These are phyloP conservation scores for Mariannaea elegans DNA, from an alignment of 2,329 filamentous ascomycete species.

Conservation along the genomic window DNA sequence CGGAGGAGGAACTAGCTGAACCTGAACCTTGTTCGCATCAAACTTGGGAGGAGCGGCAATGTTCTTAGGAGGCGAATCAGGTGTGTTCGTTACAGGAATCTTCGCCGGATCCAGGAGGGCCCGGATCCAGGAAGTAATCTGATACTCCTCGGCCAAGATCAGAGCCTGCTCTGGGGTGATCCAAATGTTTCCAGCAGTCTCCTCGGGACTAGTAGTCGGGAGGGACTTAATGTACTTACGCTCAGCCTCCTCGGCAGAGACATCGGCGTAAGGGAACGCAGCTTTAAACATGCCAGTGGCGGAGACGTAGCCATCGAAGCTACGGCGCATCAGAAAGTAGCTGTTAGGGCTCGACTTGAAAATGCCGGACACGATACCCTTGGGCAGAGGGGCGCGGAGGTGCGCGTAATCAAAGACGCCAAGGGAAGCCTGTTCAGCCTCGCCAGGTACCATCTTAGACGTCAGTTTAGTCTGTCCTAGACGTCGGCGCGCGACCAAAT, in stretches of 20 bases:
- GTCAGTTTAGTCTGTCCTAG: constrained; percentile 92
- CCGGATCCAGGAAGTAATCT: constrained; percentile 85
- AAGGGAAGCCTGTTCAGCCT: constrained; percentile 76
- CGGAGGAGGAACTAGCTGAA: constrained; percentile 59
- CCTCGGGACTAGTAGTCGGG: constrained; percentile 82
- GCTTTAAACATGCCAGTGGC: constrained; percentile 95
- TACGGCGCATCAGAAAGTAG: constrained; percentile 96
- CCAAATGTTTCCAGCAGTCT: constrained; percentile 97
- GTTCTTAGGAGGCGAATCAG: constrained; percentile 75
- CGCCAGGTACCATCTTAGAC: constrained; percentile 80
- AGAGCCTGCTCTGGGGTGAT: constrained; percentile 86
- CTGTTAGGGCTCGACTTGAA: constrained; percentile 90
- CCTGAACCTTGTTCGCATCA: constrained; percentile 60
- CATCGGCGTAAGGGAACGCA: constrained; percentile 81
- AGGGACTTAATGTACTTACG: constrained; percentile 87
- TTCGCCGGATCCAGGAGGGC: constrained; percentile 91
- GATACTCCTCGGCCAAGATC: constrained; percentile 84
- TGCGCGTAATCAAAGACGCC: constrained; percentile 96
- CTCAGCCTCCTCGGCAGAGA: constrained; percentile 77
- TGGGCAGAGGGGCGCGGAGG: constrained; percentile 89
- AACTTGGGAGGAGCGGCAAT: constrained; percentile 87
- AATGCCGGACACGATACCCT: constrained; percentile 90
- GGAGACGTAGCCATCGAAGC: constrained; percentile 83
- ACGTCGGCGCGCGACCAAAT: constrained; percentile 84
- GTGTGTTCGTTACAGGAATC: constrained; percentile 68